Conservation (phyloP, 192 early-diverging fungal species). For the Mortierella alpina region DNA sequence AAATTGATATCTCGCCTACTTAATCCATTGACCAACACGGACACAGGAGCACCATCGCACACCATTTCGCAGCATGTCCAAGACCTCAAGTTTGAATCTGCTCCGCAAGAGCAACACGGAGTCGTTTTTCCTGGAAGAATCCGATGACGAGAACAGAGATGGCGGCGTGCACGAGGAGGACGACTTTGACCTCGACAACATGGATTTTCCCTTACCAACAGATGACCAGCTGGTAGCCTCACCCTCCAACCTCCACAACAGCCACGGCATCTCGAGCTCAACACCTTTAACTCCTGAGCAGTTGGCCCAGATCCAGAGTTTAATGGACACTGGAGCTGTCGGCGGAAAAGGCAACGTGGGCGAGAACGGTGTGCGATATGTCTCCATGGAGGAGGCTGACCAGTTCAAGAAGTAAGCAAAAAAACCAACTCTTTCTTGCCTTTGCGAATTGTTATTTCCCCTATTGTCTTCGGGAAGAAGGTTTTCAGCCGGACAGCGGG, state of each 20-base stretch:
- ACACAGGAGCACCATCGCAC: neutral
- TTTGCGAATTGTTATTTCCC: too few species aligned
- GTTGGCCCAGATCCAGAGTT: conserved; percentile 34
- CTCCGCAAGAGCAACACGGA: conserved; percentile 57
- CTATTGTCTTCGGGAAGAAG: too few species aligned
- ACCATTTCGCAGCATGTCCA: conserved; percentile 27
- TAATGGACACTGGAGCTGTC: conserved; percentile 39
- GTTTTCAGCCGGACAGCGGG: too few species aligned
- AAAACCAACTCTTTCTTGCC: too few species aligned
- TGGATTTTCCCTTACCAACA: conserved; percentile 62
- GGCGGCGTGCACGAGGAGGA: conserved; percentile 54
- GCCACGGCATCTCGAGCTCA: conserved; percentile 8
- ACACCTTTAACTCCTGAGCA: conserved; percentile 35
- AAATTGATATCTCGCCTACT: too few species aligned
- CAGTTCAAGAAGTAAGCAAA: conserved; percentile 42
- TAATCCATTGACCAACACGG: neutral
- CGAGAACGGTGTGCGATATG: conserved; percentile 34
- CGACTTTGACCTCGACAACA: conserved; percentile 62
- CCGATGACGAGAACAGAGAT: conserved; percentile 22
- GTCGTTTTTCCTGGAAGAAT: conserved; percentile 54
- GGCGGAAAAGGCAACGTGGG: conserved; percentile 25
- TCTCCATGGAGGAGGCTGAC: conserved; percentile 43
- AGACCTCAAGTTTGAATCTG: conserved; percentile 52
- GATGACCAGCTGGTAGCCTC: conserved; percentile 18
- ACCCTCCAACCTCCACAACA: conserved; percentile 13